Evolutionary conservation across 306 rosid species (phyloP), one percentile per base, ranked within the genome.

Genomic region (Cicer cuneatum): DNA sequence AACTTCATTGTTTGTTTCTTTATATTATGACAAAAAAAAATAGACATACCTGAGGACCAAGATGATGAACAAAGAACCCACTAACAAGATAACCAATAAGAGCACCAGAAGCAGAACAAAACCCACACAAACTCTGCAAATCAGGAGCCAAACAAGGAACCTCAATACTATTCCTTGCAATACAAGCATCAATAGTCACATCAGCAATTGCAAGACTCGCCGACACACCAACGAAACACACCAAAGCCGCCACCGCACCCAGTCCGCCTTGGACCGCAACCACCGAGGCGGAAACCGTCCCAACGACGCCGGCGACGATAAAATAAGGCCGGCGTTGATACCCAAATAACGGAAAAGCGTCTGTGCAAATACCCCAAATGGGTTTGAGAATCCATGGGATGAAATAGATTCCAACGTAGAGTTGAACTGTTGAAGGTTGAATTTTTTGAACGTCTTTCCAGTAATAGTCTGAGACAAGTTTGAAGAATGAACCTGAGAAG

Each of bases 381-480:
- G 97, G 97, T 64, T 89, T 91, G 76, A 91, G 76, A 41, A 91
- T 29, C 95, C 92, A 91, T 0, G 95, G 95, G 39, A 91, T 86
- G 78, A 78, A 73, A 84, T 86, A 91, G 14, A 91, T 41, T 1
- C 89, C 89, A 0, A 74, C 67, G 42, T 81, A 91, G 53, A 87
- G 76, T 60, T 91, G 97, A 1, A 87, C 92, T 0, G 76, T 54
- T 0, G 92, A 89, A 10, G 97, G 97, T 41, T 87, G 90, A 0
- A 89, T 47, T 35, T 80, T 83, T 66, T 87, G 90, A 2, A 91
- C 84, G 76, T 91, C 97, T 76, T 91, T 91, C 97, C 97, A 91
- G 70, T 89, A 91, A 61, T 85, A 91, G 14, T 91, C 97, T 0
- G 87, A 11, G 7, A 80, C 91, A 0, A 91, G 87, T 48, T 33